These are phyloP conservation scores for Whalleya microplaca DNA, from an alignment of 2,329 filamentous ascomycete genomes.

Conservation along the genomic window DNA sequence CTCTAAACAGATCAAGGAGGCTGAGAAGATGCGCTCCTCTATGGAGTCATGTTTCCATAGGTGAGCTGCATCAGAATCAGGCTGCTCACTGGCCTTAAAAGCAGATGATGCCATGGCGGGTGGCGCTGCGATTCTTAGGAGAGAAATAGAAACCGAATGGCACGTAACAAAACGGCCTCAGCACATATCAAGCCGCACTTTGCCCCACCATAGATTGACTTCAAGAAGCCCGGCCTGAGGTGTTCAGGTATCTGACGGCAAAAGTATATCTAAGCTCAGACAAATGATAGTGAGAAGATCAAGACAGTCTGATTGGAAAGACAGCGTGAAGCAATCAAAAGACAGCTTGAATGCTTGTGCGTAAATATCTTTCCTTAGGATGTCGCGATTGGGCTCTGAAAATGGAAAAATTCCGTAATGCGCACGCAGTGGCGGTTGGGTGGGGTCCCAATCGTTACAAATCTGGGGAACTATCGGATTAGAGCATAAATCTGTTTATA, in stretches of 20 bases:
- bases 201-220: not conserved
- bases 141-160: too few species aligned
- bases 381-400: not conserved
- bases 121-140: not conserved
- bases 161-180: too few species aligned
- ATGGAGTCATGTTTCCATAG: slow-evolving; percentile 53
- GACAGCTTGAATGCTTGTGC: not conserved
- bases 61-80: slow-evolving; percentile 31
- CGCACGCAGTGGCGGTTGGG: not conserved
- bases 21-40: slow-evolving; percentile 66
- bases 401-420: not conserved
- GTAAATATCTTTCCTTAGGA: not conserved
- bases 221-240: not conserved
- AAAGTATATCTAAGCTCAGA: not conserved
- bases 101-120: slow-evolving; percentile 29
- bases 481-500: not conserved
- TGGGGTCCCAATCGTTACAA: not conserved
- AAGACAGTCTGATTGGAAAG: not conserved
- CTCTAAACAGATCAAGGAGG: slow-evolving; percentile 64
- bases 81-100: slow-evolving; percentile 11
- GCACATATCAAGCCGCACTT: not conserved
- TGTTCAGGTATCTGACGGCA: not conserved
- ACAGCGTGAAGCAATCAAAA: not conserved
- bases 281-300: not conserved
- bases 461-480: not conserved